These are phyloP conservation scores for Pythium periplocum DNA, from an alignment of 352 stramenopile genomes.

Conservation along the genomic window DNA sequence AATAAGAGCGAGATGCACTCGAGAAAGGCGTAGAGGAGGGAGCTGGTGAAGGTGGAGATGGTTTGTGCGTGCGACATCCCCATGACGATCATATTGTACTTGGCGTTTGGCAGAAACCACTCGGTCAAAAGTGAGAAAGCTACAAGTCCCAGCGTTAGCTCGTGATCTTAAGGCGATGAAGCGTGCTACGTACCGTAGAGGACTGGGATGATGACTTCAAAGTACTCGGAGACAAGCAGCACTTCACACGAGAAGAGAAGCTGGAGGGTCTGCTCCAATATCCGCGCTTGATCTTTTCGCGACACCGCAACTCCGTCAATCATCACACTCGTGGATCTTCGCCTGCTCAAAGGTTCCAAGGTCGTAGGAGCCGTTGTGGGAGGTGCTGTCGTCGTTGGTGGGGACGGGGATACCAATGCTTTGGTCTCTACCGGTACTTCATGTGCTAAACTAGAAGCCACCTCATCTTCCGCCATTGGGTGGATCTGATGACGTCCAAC, in stretches of 20 bases:
- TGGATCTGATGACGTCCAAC: too few relatives aligned
- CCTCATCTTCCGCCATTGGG: too few relatives aligned
- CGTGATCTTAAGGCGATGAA: too few relatives aligned
- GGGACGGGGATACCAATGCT: too few relatives aligned
- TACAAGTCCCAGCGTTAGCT: too few relatives aligned
- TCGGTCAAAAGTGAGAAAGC: too few relatives aligned
- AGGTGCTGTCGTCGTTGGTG: too few relatives aligned
- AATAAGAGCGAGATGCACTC: constrained; percentile 5
- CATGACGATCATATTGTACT: too few relatives aligned
- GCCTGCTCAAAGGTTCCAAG: too few relatives aligned
- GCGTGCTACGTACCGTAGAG: not conserved
- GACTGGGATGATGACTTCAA: constrained; percentile 14
- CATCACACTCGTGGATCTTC: not conserved
- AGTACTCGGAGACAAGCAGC: constrained; percentile 14
- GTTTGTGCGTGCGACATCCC: constrained; percentile 3
- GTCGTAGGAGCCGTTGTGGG: too few relatives aligned
- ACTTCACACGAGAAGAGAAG: constrained; percentile 14
- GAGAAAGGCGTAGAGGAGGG: constrained; percentile 1
- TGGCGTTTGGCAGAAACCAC: not conserved
- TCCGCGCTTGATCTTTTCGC: constrained; percentile 6
- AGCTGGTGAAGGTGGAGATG: not conserved
- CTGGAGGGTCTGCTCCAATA: constrained; percentile 16
- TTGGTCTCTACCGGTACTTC: too few relatives aligned
- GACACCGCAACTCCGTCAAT: not conserved
- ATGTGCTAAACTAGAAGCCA: too few relatives aligned